Evolutionary conservation across 129 eudicot species (phyloP), one percentile per base, ranked within the genome.

Genomic region (Tanacetum coccineum): DNA sequence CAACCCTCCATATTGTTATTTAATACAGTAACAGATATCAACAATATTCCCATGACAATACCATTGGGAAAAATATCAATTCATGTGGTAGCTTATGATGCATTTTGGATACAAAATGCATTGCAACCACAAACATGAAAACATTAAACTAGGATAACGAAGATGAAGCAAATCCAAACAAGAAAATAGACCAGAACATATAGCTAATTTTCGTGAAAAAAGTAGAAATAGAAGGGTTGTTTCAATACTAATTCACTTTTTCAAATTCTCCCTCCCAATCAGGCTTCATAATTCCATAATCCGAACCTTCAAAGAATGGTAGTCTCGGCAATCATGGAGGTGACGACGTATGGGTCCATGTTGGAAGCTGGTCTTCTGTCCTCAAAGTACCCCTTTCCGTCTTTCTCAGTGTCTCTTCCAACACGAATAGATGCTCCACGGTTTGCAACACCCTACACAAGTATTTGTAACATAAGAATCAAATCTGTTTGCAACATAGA

Each of bases 321-420:
- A 61, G 84, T 80, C 64, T 80, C 84, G 2, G 78, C 81, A 9
- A 80, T 80, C 84, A 80, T 80, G 51, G 84, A 80, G 25, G 84
- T 80, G 56, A 80, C 84, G 13, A 76, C 75, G 30, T 80, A 75
- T 1, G 84, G 84, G 55, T 80, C 84, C 82, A 78, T 77, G 46
- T 77, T 77, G 1, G 81, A 77, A 15, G 81, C 77, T 5, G 81
- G 81, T 72, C 81, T 71, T 48, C 81, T 25, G 68, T 77, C 81
- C 71, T 77, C 81, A 4, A 77, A 77, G 46, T 77, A 77, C 0
- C 81, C 81, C 9, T 77, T 77, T 1, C 81, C 81, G 11, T 77
- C 81, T 57, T 77, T 70, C 68, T 77, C 81, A 0, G 81, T 77
- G 62, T 77, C 81, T 66, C 77, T 65, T 1, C 81, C 81, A 71